Conservation (phyloP, 805 yeast species). For the Alloascoidea africana region DNA sequence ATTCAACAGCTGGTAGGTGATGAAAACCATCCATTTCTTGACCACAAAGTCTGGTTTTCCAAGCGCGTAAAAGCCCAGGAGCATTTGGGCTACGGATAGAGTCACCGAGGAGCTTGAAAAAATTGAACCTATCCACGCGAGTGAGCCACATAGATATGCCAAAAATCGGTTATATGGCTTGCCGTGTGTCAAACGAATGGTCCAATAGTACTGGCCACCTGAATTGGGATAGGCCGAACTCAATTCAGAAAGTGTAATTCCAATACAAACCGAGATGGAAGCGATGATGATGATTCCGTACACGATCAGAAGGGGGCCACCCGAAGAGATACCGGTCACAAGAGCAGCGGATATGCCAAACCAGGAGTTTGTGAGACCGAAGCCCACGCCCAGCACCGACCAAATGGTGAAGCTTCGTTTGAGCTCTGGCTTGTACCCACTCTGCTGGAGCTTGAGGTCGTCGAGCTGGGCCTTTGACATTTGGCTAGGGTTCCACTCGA, state of each 20-base stretch:
- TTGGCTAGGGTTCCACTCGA: too few relatives aligned
- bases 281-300: conserved; percentile 42
- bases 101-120: conserved; percentile 44
- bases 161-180: conserved; percentile 21
- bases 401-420: conserved; percentile 26
- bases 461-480: too few relatives aligned
- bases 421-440: conserved; percentile 45
- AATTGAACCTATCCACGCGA: conserved; percentile 40
- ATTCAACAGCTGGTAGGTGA: conserved; percentile 31
- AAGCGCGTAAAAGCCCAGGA: conserved; percentile 30
- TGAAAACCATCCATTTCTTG: conserved; percentile 41
- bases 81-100: conserved; percentile 30
- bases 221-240: conserved; percentile 35
- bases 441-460: conserved; percentile 22
- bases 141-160: conserved; percentile 38
- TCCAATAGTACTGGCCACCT: conserved; percentile 49
- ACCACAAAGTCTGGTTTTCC: conserved; percentile 19
- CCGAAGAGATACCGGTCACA: conserved; percentile 36
- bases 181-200: conserved; percentile 36
- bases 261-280: conserved; percentile 29
- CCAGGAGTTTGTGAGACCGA: conserved; percentile 49
- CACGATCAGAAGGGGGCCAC: conserved; percentile 42
- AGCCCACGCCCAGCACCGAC: conserved; percentile 41
- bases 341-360: conserved; percentile 42
- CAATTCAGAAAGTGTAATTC: conserved; percentile 35